Evolutionary conservation across 495 filamentous ascomycete species (phyloP).

Genomic region (Aspergillus cavernicola): DNA sequence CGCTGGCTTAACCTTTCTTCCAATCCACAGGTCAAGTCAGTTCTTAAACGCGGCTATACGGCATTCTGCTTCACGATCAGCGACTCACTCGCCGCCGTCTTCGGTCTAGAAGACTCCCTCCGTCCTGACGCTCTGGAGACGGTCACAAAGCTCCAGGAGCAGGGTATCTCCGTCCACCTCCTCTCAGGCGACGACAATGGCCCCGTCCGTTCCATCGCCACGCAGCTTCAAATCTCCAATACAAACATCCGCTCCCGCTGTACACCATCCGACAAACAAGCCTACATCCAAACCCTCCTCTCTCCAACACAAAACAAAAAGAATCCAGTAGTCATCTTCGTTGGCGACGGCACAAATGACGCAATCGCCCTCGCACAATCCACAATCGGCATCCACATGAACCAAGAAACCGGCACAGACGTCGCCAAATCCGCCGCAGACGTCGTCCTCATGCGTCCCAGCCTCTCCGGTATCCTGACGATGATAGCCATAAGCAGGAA

Average conservation of each 20-base stretch:
- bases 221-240: conserved; percentile 47
- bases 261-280: conserved; percentile 59
- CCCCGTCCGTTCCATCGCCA: conserved; percentile 54
- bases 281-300: conserved; percentile 50
- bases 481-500: conserved; percentile 57
- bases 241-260: conserved; percentile 47
- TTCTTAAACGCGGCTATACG: conserved; percentile 49
- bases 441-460: conserved; percentile 59
- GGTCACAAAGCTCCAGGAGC: conserved; percentile 48
- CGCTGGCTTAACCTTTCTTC: conserved; percentile 51
- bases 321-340: conserved; percentile 56
- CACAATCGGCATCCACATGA: conserved; percentile 69
- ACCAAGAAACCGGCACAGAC: conserved; percentile 48
- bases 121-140: conserved; percentile 52
- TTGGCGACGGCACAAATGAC: conserved; percentile 81
- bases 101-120: conserved; percentile 56
- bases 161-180: conserved; percentile 57
- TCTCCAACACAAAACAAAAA: background rate
- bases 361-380: conserved; percentile 69
- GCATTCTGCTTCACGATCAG: conserved; percentile 61
- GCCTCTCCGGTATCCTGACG: conserved; percentile 53
- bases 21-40: conserved; percentile 35
- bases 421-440: conserved; percentile 67
- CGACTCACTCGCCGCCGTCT: conserved; percentile 48
- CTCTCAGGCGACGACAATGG: conserved; percentile 67